These are phyloP conservation scores for Castanea crenata DNA, from an alignment of 306 rosid species.

Conservation along the genomic window DNA sequence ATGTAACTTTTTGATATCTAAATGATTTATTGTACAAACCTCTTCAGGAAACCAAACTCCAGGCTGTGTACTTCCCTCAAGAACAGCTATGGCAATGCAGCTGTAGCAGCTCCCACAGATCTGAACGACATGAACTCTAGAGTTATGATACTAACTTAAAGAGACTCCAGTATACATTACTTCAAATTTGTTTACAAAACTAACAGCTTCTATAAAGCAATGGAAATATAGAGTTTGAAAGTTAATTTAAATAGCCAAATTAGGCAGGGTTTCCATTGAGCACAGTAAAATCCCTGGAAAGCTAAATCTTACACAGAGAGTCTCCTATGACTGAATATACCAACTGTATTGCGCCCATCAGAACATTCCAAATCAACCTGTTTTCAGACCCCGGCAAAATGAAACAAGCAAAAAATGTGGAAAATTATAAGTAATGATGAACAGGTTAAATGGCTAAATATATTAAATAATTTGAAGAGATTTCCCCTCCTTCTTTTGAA, in stretches of 20 bases:
- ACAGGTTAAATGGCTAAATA: neutral
- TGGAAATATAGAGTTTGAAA: neutral
- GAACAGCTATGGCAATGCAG: constrained; percentile 87
- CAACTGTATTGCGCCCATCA: constrained; percentile 67
- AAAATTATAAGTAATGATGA: neutral
- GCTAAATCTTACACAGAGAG: constrained; percentile 60
- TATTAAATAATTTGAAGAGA: neutral
- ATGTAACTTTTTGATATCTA: neutral
- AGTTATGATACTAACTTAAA: constrained; percentile 5
- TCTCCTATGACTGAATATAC: constrained; percentile 72
- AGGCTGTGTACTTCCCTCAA: constrained; percentile 88
- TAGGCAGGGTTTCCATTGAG: neutral
- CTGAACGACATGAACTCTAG: constrained; percentile 37
- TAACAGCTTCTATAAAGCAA: neutral
- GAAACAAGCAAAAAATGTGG: neutral
- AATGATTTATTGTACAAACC: constrained; percentile 33
- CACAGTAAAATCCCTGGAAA: neutral
- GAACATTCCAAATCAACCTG: constrained; percentile 91
- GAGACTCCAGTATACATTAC: neutral
- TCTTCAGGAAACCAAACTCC: constrained; percentile 99
- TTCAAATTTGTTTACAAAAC: neutral
- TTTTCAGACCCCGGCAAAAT: constrained; percentile 4
- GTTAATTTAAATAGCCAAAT: neutral
- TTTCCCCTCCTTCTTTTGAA: neutral
- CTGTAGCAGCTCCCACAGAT: constrained; percentile 69